A percentile compares a stretch with the other conserved stretches of the same genome.
Conservation (phyloP, 2,329 filamentous ascomycete species). For the Aspergillus ibericus region DNA sequence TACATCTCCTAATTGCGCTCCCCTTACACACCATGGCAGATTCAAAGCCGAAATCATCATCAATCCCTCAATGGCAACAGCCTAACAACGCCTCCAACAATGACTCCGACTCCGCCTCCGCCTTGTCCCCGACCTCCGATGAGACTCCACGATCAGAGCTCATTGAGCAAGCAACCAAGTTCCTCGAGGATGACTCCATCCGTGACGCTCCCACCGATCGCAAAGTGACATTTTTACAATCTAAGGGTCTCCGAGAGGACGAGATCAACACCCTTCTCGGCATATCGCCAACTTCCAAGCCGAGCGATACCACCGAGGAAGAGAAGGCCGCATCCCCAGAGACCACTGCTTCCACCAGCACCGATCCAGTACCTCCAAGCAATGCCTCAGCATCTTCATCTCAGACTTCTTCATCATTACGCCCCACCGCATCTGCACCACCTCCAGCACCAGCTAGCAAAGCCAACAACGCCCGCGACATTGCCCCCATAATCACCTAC, state of each 20-base stretch:
- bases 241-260: conserved; percentile 68
- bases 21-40: conserved; percentile 32
- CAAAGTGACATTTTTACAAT: conserved; percentile 73
- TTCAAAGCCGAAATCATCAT: conserved; percentile 30
- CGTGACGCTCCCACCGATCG: conserved; percentile 66
- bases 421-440: conserved; percentile 9
- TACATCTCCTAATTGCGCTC: neutral
- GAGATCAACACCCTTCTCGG: conserved; percentile 69
- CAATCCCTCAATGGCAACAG: conserved; percentile 45
- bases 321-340: conserved; percentile 6
- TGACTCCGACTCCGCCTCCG: conserved; percentile 31
- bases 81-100: conserved; percentile 28
- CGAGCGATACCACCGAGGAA: conserved; percentile 20
- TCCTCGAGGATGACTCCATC: conserved; percentile 74
- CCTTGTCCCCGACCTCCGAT: conserved; percentile 29
- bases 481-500: conserved; percentile 66
- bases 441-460: conserved; percentile 15
- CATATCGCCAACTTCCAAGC: conserved; percentile 35
- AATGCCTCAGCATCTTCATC: neutral
- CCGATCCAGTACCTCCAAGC: neutral
- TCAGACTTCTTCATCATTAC: conserved; percentile 10
- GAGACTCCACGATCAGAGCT: conserved; percentile 36
- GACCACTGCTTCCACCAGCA: conserved; percentile 6
- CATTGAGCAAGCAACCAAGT: conserved; percentile 69
- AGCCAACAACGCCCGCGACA: conserved; percentile 37